Evolutionary conservation across 176 grass and related monocot genomes (phyloP), one percentile per base, ranked within the genome.

Genomic region (Eleusine indica): DNA sequence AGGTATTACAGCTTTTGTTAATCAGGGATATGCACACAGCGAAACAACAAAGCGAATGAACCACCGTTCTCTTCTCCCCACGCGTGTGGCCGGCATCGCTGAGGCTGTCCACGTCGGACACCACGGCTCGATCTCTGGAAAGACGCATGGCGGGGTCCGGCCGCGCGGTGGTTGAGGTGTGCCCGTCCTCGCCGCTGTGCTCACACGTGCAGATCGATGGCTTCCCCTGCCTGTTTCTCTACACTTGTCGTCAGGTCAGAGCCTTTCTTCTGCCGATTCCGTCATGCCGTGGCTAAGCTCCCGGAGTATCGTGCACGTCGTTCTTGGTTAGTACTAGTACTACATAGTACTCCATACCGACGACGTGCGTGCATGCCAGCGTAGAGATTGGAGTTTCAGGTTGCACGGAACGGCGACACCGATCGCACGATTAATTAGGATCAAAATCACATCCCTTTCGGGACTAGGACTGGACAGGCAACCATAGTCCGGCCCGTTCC

Each of bases 111-210:
- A 37, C 29, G 79, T 57, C 66, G 48, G n/a, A 1, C 32, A 53
- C 78, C 12, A 75, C 71, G 13, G 69, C 72, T 38, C 9, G 30
- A 14, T 52, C 51, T 14, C 51, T 22, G 70, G 11, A 11, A 19
- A 49, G 70, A 12, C 11, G 47, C 14, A 30, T 21, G 72, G 22
- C 0, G 7, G 9, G 22, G 10, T 35, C 2, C 8, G 6, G 68
- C 2, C 60, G 8, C 5, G 9, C 42, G 72, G 30, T 51, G 29
- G 66, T 53, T 85, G 67, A 75, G 41, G 40, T 53, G 75, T 64
- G 38, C 6, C 41, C 75, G 54, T 85, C 75, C 29, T 11, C 29
- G 67, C 14, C 54, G 37, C 75, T 79, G 54, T 71, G 52, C 29
- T 4, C 29, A 38, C 83, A 38, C 74, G 83, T 77, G 73, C 2